Percentiles rank a stretch among this genome's conserved stretches.
These are phyloP conservation scores for Chenopodium berlandieri DNA, from an alignment of 148 eudicot genomes.

Conservation along the genomic window DNA sequence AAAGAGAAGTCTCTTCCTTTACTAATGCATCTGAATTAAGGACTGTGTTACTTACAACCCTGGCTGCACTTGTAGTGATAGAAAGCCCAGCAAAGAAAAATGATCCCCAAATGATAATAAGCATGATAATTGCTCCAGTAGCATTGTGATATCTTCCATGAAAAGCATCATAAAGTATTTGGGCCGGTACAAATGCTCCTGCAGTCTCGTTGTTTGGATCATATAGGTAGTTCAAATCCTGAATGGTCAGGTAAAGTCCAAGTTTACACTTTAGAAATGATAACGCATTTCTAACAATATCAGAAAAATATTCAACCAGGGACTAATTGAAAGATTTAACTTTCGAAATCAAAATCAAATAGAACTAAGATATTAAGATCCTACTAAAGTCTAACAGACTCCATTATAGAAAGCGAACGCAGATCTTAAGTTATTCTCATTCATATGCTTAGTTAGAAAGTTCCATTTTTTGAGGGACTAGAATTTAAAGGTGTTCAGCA, in stretches of 20 bases:
- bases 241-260: not conserved
- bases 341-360: not conserved
- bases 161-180: slow-evolving; percentile 68
- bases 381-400: not conserved
- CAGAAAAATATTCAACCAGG: not conserved
- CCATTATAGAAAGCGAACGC: not conserved
- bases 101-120: slow-evolving; percentile 66
- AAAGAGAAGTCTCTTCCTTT: not conserved
- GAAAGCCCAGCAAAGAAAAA: slow-evolving; percentile 72
- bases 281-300: not conserved
- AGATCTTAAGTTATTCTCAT: not conserved
- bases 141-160: slow-evolving; percentile 53
- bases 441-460: not conserved
- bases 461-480: not conserved
- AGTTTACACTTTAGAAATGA: not conserved
- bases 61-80: slow-evolving; percentile 60
- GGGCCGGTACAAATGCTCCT: slow-evolving; percentile 65
- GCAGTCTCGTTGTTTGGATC: slow-evolving; percentile 59
- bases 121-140: slow-evolving; percentile 54
- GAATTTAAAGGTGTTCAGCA: not conserved
- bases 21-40: not conserved
- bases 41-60: slow-evolving; percentile 39
- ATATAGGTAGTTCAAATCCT: slow-evolving; percentile 52
- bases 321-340: not conserved
- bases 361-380: not conserved